phyloP scores from a whole-genome alignment of 2,329 filamentous ascomycete genomes.

The Aspergillus udagawae region DNA sequence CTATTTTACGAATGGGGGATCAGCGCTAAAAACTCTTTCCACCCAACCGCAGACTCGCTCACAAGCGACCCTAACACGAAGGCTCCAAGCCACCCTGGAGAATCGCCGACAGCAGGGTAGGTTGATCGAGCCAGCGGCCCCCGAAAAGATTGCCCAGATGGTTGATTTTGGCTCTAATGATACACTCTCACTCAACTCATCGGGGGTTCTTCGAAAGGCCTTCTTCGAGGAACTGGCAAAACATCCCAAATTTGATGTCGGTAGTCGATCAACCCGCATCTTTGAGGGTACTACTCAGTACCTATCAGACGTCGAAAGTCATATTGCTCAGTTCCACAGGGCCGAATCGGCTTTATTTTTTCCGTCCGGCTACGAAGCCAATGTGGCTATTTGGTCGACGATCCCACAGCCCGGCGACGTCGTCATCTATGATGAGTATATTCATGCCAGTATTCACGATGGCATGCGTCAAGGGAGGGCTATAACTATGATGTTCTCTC shows the following conservation, averaged over 20 bases:
- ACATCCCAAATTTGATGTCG: conserved; percentile 6
- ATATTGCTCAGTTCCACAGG: conserved; percentile 52
- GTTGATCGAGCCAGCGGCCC: too few relatives aligned
- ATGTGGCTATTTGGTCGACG: conserved; percentile 50
- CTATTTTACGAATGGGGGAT: too few relatives aligned
- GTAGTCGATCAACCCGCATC: conserved; percentile 4
- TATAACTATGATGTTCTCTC: conserved; percentile 20
- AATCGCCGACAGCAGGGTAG: too few relatives aligned
- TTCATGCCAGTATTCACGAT: conserved; percentile 68
- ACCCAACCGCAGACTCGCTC: too few relatives aligned
- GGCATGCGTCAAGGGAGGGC: conserved; percentile 60
- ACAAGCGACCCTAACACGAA: too few relatives aligned
- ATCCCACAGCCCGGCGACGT: conserved; percentile 50
- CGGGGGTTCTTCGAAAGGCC: not conserved
- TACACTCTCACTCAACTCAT: too few relatives aligned
- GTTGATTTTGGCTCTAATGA: too few relatives aligned
- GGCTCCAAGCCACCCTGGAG: too few relatives aligned
- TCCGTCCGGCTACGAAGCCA: conserved; percentile 56
- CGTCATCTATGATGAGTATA: conserved; percentile 61
- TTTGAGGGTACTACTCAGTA: conserved; percentile 6
- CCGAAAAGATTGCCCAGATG: too few relatives aligned
- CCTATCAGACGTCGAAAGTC: conserved; percentile 38
- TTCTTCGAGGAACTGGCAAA: conserved; percentile 6
- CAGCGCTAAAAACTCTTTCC: too few relatives aligned
- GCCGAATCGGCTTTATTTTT: conserved; percentile 50